Evolutionary conservation across 306 rosid genomes (phyloP).

Genomic region (Pyrus betulifolia): DNA sequence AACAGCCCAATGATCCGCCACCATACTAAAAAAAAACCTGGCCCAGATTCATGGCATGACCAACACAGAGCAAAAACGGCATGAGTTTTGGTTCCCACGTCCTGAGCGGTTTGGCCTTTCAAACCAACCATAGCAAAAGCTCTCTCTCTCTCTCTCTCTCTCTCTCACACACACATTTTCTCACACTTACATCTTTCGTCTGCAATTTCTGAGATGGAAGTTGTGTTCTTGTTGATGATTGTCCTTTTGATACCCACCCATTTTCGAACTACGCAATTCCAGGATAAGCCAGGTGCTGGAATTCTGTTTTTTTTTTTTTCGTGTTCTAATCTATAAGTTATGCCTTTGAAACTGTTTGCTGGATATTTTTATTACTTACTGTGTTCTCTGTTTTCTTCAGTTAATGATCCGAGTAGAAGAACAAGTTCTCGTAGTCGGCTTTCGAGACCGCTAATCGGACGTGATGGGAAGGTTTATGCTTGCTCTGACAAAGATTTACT

Average conservation of each 20-base stretch:
- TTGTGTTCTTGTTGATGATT: not conserved
- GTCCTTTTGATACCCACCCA: not conserved
- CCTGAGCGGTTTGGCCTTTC: not conserved
- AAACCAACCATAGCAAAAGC: not conserved
- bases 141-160: no score
- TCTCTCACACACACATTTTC: no score
- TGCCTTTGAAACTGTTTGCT: not conserved
- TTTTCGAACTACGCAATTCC: not conserved
- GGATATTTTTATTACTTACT: not conserved
- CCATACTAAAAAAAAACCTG: no score
- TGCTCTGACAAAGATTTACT: slow-evolving; percentile 45
- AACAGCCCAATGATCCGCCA: no score
- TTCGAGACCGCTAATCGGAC: slow-evolving; percentile 50
- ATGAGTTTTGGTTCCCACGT: slow-evolving; percentile 1
- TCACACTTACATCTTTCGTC: not conserved
- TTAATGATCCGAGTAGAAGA: slow-evolving; percentile 6
- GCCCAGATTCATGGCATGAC: no score
- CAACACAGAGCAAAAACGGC: not conserved
- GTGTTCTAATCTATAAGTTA: not conserved
- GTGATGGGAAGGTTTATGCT: slow-evolving; percentile 50
- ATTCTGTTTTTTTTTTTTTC: not conserved
- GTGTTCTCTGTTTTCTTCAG: not conserved
- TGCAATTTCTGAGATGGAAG: slow-evolving; percentile 9
- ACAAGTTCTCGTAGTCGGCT: slow-evolving; percentile 22
- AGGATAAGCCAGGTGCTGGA: not conserved